Evolutionary conservation across 192 early-diverging fungal species (phyloP).

Genomic region (Cladochytrium replicatum): DNA sequence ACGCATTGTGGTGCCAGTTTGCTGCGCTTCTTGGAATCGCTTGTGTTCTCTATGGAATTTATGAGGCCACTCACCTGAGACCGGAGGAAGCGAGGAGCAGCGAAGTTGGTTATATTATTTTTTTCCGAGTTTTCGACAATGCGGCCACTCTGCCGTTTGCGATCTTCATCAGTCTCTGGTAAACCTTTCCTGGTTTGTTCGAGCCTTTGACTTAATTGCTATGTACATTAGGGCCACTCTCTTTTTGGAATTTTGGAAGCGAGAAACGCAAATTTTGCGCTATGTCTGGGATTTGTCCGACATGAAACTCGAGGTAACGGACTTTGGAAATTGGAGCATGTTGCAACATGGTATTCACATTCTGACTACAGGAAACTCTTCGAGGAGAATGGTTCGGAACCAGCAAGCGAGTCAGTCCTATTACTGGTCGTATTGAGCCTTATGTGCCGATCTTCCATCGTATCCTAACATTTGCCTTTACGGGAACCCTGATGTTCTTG

Average conservation of each 20-base stretch:
- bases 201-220: constrained; percentile 23
- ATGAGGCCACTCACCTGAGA: too few species aligned
- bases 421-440: constrained; percentile 9
- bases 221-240: constrained; percentile 21
- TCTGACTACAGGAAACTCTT: neutral
- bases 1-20: constrained; percentile 44
- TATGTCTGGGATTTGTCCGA: constrained; percentile 49
- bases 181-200: too few species aligned
- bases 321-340: constrained; percentile 33
- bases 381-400: constrained; percentile 11
- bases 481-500: too few species aligned
- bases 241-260: constrained; percentile 57
- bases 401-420: neutral
- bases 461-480: too few species aligned
- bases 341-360: constrained; percentile 43
- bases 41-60: constrained; percentile 44
- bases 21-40: constrained; percentile 40
- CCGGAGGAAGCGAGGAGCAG: constrained; percentile 10
- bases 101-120: constrained; percentile 8
- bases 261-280: constrained; percentile 31
- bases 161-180: constrained; percentile 54
- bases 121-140: constrained; percentile 55
- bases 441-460: too few species aligned
- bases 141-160: constrained; percentile 42
- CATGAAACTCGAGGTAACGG: too few species aligned